phyloP scores from a whole-genome alignment of 2,329 filamentous ascomycete species.

The Epichloe sp. region DNA sequence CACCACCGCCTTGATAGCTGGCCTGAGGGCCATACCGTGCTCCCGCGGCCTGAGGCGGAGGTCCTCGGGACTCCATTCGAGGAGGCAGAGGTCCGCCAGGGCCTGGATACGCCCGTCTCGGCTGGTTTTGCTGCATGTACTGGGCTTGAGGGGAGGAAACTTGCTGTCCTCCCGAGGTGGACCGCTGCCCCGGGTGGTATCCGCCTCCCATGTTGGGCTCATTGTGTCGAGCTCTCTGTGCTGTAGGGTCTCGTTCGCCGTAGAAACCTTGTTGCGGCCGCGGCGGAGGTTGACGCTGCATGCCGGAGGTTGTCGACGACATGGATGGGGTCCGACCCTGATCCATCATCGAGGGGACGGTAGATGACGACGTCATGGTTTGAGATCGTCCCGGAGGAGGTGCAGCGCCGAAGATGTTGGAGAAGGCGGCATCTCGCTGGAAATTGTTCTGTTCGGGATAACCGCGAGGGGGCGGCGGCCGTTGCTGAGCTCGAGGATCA shows the following conservation, averaged over 20 bases:
- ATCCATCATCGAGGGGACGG: slow-evolving; percentile 36
- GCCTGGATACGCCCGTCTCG: slow-evolving; percentile 31
- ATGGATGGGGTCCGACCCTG: slow-evolving; percentile 69
- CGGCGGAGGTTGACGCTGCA: slow-evolving; percentile 53
- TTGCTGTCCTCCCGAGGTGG: slow-evolving; percentile 33
- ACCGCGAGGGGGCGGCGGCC: slow-evolving; percentile 29
- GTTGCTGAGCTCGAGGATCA: slow-evolving; percentile 32
- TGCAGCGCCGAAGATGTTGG: slow-evolving; percentile 83
- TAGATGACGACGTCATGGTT: slow-evolving; percentile 77
- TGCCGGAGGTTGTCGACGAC: slow-evolving; percentile 39
- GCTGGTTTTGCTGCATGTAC: slow-evolving; percentile 32
- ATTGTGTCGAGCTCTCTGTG: slow-evolving; percentile 17
- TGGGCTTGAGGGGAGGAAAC: slow-evolving; percentile 30
- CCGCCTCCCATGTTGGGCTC: slow-evolving; percentile 31
- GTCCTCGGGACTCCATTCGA: slow-evolving; percentile 50
- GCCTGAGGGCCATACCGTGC: slow-evolving; percentile 37
- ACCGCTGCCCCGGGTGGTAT: slow-evolving; percentile 41
- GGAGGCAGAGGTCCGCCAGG: slow-evolving; percentile 39
- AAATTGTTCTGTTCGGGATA: slow-evolving; percentile 40
- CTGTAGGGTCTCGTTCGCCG: slow-evolving; percentile 17
- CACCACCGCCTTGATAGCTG: slow-evolving; percentile 49
- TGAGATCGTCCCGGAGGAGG: slow-evolving; percentile 83
- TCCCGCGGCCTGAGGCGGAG: slow-evolving; percentile 28
- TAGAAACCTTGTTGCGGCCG: slow-evolving; percentile 31
- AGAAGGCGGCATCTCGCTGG: slow-evolving; percentile 89